Base-by-base conservation (phyloP, 1,284 basidiomycete species). In the Uromyces viciae-fabae region DNA sequence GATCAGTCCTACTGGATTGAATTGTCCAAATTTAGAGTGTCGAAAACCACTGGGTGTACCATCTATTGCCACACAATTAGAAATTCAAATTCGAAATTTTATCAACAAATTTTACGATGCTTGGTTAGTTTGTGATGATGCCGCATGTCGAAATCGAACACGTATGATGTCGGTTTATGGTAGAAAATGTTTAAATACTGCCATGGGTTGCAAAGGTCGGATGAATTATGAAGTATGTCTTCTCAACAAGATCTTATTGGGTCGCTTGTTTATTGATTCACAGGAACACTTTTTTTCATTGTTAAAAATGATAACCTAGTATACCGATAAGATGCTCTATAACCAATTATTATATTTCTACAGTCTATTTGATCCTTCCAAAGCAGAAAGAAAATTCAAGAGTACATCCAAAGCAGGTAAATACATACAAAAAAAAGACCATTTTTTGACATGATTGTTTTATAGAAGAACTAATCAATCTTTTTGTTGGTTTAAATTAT, bases 161-260 rank as follows among this genome's bases (percentile, higher is more conserved):
- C 89, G 95, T 33, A 92, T 91, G 89, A 94, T 97, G 91, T 89
- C 93, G 58, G 94, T 98, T 0, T 97, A 95, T 86, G 94, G 94
- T 9, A 89, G 91, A 62, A 88, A 91, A 71, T 98, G 95, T 85
- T 86, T 95, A 82, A 89, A 84, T 17, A 83, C 76, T 38, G 17
- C 89, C 66, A 86, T 87, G 14, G 90, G 87, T 25, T 97, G 95
- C 86, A 88, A 85, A 77, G 93, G 93, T 0, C 88, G 85, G 4
- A 91, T 93, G 69, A 84, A 88, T 19, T 91, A 93, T 82, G 93
- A 95, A 89, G 93, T 93, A 84, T 69, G 90, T 87, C 72, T 56
- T 31, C 25, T 25, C 7, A 49, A 36, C 40, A 19, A 43, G 19
- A n/a, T 66, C 62, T 1, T 22, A 22, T 0, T 42, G 19, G 19